A percentile compares a stretch with the other conserved stretches of the same genome.
These are phyloP conservation scores for Boletus eberwhitei DNA, from an alignment of 768 basidiomycete species.

Conservation along the genomic window DNA sequence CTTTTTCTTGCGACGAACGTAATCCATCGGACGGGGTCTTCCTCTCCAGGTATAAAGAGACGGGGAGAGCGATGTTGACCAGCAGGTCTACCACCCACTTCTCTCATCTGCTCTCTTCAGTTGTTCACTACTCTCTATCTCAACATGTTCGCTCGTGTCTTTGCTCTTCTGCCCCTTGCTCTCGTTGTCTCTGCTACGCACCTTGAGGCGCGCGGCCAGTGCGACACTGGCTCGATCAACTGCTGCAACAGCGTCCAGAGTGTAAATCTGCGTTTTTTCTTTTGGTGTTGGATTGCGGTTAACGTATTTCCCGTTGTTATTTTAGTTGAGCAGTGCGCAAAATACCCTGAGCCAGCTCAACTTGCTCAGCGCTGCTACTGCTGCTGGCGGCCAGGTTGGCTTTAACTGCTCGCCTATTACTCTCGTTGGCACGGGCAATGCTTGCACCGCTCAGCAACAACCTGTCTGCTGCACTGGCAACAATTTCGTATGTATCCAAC, in stretches of 20 bases:
- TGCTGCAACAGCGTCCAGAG: constrained; percentile 14
- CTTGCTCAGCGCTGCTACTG: neutral
- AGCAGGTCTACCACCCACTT: neutral
- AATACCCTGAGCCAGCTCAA: accelerated
- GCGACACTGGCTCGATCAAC: neutral
- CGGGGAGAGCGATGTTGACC: neutral
- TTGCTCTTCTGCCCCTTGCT: constrained; percentile 17
- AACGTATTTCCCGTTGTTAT: neutral
- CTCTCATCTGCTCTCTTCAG: neutral
- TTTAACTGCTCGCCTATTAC: neutral
- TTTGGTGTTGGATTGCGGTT: neutral
- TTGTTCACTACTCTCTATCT: neutral
- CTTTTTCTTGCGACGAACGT: neutral
- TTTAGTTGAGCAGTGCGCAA: neutral
- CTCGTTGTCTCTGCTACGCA: constrained; percentile 8
- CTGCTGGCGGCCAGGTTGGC: neutral
- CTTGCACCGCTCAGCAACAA: neutral
- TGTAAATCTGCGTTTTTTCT: neutral
- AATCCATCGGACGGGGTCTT: neutral
- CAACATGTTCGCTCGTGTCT: constrained; percentile 18
- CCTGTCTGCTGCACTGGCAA: constrained; percentile 9
- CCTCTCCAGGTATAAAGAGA: constrained; percentile 13
- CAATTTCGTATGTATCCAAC: neutral
- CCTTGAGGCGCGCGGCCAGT: constrained; percentile 6
- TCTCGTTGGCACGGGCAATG: neutral